Percentiles rank a stretch among this genome's conserved stretches.
These are phyloP conservation scores for Leishmania aethiopica DNA, from an alignment of 208 protist species.

Conservation along the genomic window DNA sequence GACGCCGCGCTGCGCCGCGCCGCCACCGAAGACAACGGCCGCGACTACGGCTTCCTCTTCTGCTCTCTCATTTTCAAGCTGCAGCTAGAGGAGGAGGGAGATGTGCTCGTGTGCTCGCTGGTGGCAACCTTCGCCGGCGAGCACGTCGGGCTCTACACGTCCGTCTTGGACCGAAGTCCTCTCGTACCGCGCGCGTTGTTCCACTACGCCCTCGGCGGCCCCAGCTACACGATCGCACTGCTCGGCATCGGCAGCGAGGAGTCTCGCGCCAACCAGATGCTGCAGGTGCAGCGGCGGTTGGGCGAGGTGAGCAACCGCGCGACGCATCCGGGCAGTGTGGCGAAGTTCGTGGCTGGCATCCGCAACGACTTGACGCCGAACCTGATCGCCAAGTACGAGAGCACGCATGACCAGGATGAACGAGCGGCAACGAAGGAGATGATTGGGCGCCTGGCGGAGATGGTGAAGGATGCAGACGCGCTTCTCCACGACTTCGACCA, in stretches of 20 bases:
- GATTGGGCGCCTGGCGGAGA: conserved; percentile 62
- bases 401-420: conserved; percentile 32
- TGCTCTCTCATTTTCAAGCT: conserved; percentile 77
- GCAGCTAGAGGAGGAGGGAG: conserved; percentile 47
- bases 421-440: conserved; percentile 53
- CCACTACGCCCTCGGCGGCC: conserved; percentile 83
- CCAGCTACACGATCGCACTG: conserved; percentile 81
- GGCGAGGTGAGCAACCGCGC: conserved; percentile 68
- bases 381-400: conserved; percentile 56
- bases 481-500: conserved; percentile 74
- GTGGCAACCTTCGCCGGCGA: conserved; percentile 65
- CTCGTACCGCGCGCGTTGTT: conserved; percentile 74
- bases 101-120: conserved; percentile 79
- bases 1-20: conserved; percentile 43
- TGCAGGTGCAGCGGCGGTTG: conserved; percentile 67
- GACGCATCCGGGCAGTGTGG: conserved; percentile 72
- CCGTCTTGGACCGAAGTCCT: conserved; percentile 65
- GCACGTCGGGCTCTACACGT: conserved; percentile 71
- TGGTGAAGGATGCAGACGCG: conserved; percentile 67
- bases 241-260: conserved; percentile 73
- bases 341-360: conserved; percentile 76
- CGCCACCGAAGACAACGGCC: conserved; percentile 32
- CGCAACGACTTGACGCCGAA: conserved; percentile 60
- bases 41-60: conserved; percentile 68
- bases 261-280: conserved; percentile 65